Evolutionary conservation across 805 yeast genomes (phyloP).

Genomic region (Schwanniomyces occidentalis): DNA sequence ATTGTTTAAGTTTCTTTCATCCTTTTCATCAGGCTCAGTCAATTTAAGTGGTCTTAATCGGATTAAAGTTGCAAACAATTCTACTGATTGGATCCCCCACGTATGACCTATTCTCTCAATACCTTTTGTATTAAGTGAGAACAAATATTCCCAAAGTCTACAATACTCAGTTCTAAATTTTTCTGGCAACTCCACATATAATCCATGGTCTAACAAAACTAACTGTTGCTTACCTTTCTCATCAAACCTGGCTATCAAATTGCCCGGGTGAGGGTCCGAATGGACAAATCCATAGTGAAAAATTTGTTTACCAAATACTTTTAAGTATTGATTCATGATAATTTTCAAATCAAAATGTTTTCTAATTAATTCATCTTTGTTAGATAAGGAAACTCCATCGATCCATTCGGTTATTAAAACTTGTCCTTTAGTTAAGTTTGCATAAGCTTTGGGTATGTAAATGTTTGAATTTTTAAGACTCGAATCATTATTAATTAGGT

Average conservation of each 20-base stretch:
- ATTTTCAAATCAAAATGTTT: slow-evolving; percentile 37
- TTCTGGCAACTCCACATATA: slow-evolving; percentile 56
- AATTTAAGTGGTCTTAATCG: slow-evolving; percentile 48
- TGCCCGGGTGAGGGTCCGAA: slow-evolving; percentile 84
- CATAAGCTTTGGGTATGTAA: slow-evolving; percentile 56
- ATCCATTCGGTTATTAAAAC: slow-evolving; percentile 75
- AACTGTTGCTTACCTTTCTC: slow-evolving; percentile 47
- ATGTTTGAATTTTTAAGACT: slow-evolving; percentile 38
- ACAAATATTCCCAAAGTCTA: slow-evolving; percentile 61
- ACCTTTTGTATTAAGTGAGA: slow-evolving; percentile 50
- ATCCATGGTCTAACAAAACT: slow-evolving; percentile 74
- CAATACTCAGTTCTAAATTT: slow-evolving; percentile 58
- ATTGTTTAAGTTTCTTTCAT: slow-evolving; percentile 42
- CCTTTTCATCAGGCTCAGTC: slow-evolving; percentile 21
- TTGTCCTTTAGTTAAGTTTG: slow-evolving; percentile 45
- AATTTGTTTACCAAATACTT: slow-evolving; percentile 56
- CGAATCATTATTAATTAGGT: slow-evolving; percentile 42
- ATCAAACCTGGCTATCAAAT: slow-evolving; percentile 54
- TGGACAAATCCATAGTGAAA: slow-evolving; percentile 70
- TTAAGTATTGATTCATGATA: slow-evolving; percentile 52
- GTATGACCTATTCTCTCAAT: slow-evolving; percentile 47
- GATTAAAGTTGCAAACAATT: slow-evolving; percentile 58
- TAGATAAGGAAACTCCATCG: slow-evolving; percentile 63
- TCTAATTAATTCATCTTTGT: slow-evolving; percentile 41
- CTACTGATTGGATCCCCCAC: slow-evolving; percentile 75